These are phyloP conservation scores for Xerocomus cyaneibrunnescens DNA, from an alignment of 1,284 basidiomycete species.

Conservation along the genomic window DNA sequence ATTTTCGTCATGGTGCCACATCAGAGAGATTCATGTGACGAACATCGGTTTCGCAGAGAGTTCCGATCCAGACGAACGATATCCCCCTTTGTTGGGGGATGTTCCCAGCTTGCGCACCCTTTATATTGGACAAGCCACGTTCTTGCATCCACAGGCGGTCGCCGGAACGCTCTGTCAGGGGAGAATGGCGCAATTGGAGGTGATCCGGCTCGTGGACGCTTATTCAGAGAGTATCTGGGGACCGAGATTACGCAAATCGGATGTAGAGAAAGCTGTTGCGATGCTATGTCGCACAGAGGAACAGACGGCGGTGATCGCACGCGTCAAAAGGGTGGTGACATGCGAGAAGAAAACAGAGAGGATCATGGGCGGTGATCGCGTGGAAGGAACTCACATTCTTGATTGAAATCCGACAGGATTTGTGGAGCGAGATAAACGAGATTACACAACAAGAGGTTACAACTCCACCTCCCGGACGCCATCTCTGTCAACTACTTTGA, in stretches of 20 bases:
- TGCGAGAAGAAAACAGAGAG: conserved; percentile 55
- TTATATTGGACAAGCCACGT: conserved; percentile 49
- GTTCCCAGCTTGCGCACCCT: conserved; percentile 43
- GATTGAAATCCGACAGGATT: conserved; percentile 13
- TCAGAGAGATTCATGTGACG: conserved; percentile 47
- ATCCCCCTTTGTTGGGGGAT: conserved; percentile 33
- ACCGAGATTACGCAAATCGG: conserved; percentile 40
- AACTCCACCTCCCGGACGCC: conserved; percentile 80
- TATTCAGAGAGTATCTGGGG: conserved; percentile 61
- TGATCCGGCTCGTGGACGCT: conserved; percentile 50
- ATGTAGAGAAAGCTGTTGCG: conserved; percentile 38
- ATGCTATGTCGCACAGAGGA: conserved; percentile 5
- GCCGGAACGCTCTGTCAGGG: conserved; percentile 39
- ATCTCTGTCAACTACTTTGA: conserved; percentile 90
- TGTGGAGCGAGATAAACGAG: not conserved
- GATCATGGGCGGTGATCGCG: conserved; percentile 55
- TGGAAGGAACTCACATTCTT: conserved; percentile 36
- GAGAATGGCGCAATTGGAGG: conserved; percentile 31
- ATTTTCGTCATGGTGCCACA: conserved; percentile 43
- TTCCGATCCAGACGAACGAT: conserved; percentile 1
- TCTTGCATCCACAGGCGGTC: conserved; percentile 42
- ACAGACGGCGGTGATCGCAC: conserved; percentile 26
- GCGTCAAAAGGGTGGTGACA: conserved; percentile 41
- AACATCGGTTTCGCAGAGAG: conserved; percentile 40
- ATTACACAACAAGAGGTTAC: conserved; percentile 33